phyloP scores from a whole-genome alignment of 1,139 yeast species.

The Candida frijolesensis region DNA sequence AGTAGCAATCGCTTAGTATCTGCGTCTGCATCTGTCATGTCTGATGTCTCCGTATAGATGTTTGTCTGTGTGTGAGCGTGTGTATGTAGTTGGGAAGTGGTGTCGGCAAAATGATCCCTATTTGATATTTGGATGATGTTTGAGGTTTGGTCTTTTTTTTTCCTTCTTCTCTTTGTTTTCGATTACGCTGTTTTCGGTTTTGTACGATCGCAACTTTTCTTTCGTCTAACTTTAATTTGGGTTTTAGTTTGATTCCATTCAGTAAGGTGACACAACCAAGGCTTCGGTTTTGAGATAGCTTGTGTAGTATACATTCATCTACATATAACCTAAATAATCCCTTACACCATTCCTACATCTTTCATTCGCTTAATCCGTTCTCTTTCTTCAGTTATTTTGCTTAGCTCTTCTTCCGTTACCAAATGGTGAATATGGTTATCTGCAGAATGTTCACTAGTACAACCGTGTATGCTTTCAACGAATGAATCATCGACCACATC shows the following conservation, averaged over 20 bases:
- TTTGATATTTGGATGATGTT: neutral
- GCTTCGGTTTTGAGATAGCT: neutral
- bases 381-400: constrained; percentile 41
- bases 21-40: neutral
- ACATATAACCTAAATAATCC: neutral
- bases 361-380: constrained; percentile 29
- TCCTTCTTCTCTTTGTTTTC: neutral
- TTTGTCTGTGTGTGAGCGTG: neutral
- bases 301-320: neutral
- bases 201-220: neutral
- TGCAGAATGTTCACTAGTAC: constrained; percentile 21
- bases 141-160: neutral
- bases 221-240: neutral
- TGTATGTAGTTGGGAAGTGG: neutral
- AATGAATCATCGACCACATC: constrained; percentile 35
- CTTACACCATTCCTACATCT: constrained; percentile 17
- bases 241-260: neutral
- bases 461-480: constrained; percentile 29
- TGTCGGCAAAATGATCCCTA: neutral
- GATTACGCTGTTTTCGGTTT: neutral
- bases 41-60: neutral
- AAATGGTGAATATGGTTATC: constrained; percentile 55
- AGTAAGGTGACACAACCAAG: neutral
- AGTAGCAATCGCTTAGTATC: constrained; percentile 16
- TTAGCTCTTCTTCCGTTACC: constrained; percentile 56